Evolutionary conservation across 1,139 yeast genomes (phyloP), one percentile per base, ranked within the genome.

Genomic region (Yamadazyma atmosphaerica): DNA sequence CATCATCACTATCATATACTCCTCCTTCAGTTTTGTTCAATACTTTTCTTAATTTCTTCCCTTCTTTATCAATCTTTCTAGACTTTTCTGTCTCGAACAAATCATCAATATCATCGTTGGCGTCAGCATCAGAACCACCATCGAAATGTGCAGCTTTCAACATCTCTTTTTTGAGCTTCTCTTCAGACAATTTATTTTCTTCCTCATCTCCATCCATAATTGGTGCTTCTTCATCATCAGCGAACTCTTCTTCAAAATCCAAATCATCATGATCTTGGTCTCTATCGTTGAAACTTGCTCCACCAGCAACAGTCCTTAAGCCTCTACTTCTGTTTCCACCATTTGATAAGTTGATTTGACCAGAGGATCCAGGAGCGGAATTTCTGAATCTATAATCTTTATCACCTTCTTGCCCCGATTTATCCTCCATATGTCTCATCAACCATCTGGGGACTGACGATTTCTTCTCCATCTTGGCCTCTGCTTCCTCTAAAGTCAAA

Each of bases 151-250:
- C 84, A 1, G 96, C 96, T 43, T 81, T 78, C 45, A 88, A 73
- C 92, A 87, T 89, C 61, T 92, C 98, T 51, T 79, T 83, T 63
- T 90, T 92, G 58, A 92, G 84, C 54, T 89, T 84, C 47, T 78
- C 79, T 60, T 92, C 97, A 29, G 90, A 86, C 50, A 89, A 86
- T 58, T 86, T 89, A 58, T 88, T 86, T 56, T 92, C 98, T 54
- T 88, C 95, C 56, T 92, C 98, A 41, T 90, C 89, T 36, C 97
- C 98, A 55, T 92, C 98, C 77, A 92, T 82, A 43, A 90, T 86
- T 21, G 98, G 98, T 1, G 98, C 98, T 60, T 92, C 98, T 65
- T 92, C 98, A 60, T 92, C 98, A 61, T 92, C 98, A 16, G 95
- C 98, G 63, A 92, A 92, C 58, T 90, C 98, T 58, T 92, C 98